Conservation (phyloP, 1,139 yeast species). For the Debaryomyces sp. region DNA sequence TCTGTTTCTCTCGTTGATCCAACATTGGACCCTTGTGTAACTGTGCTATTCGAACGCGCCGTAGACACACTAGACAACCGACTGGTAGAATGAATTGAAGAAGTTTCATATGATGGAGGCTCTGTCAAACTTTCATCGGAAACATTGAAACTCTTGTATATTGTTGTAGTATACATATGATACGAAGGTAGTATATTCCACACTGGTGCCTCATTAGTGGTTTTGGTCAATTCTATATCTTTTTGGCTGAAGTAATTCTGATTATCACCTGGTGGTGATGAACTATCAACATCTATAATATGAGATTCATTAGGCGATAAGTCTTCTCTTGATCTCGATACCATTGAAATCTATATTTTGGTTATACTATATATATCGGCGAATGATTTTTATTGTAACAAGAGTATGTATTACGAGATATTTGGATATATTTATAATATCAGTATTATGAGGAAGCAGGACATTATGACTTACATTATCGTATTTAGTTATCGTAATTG, state of each 20-base stretch:
- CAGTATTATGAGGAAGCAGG: neutral
- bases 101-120: conserved; percentile 14
- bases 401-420: neutral
- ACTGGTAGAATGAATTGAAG: neutral
- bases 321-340: neutral
- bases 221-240: conserved; percentile 4
- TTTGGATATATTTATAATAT: neutral
- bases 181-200: conserved; percentile 37
- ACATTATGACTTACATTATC: neutral
- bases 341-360: neutral
- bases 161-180: conserved; percentile 19
- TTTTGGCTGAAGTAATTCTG: neutral
- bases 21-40: neutral
- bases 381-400: no score
- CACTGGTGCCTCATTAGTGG: conserved; percentile 17
- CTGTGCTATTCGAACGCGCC: neutral
- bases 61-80: neutral
- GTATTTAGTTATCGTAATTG: neutral
- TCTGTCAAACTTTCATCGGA: conserved; percentile 7
- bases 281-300: neutral
- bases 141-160: conserved; percentile 7
- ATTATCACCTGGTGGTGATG: neutral
- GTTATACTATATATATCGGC: no score
- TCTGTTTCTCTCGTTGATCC: neutral
- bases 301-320: neutral